Evolutionary conservation across 306 rosid genomes (phyloP), one percentile per base, ranked within the genome.

Genomic region (Rosa lucieae): DNA sequence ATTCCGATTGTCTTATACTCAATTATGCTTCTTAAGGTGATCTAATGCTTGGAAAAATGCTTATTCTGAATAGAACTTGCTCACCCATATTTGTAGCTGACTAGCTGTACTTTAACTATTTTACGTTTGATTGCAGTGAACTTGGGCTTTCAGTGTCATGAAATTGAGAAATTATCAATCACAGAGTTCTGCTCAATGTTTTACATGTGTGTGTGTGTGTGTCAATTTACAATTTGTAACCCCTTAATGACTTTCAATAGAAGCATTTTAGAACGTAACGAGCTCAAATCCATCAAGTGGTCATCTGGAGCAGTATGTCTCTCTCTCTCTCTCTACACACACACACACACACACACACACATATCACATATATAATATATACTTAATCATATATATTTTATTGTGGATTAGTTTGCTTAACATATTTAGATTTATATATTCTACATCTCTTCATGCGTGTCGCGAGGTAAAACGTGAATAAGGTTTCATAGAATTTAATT

Each of bases 271-370:
- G 99, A 95, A 89, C 97, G 97, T 55, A 82, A 86, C 18, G 94
- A 91, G 78, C 93, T 95, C 73, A 86, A 81, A 84, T 86, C 98
- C 37, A 93, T 95, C 83, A 92, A 81, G 74, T 95, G 99, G 99
- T 83, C 99, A 1, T 87, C 97, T 44, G 96, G 85, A 75, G 98
- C 95, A 1, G 99, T 95, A 91, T 86, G 91, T 81, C 74, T 85
- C 81, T 82, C 71, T 84, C 75, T 80, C 76, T 81, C 72, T 71
- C 44, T 53, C 82, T 29, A 29, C 29, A 29, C 29, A 29, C 1
- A 53, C 3, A 29, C 32, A 29, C 32, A 29, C 1, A 62, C 3
- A 40, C 69, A 5, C 42, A 15, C 35, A 56, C 29, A 56, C 12
- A 2, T 56, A 55, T 51, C 56, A 14, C 17, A 51, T 18, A 55